phyloP scores from a whole-genome alignment of 202 grass and related monocot genomes.

The Elaeis oleifera region DNA sequence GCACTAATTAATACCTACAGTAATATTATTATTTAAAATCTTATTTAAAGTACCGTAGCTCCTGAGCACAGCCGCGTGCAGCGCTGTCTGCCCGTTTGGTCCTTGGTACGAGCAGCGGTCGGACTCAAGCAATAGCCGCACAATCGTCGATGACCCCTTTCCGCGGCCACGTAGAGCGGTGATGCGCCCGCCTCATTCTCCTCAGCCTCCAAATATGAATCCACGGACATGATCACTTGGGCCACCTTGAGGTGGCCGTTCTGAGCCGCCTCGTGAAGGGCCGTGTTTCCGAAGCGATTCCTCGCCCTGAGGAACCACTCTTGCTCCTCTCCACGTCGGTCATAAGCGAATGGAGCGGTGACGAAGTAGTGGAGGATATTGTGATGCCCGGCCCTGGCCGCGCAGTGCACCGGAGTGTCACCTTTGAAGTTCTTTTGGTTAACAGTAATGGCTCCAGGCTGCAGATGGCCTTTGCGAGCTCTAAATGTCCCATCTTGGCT shows the following conservation, averaged over 20 bases:
- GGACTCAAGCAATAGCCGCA: background rate
- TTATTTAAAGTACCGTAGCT: too few species aligned
- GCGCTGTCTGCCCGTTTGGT: too few species aligned
- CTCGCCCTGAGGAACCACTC: too few species aligned
- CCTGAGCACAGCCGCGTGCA: too few species aligned
- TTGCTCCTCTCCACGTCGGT: too few species aligned
- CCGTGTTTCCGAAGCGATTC: background rate
- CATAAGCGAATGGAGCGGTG: too few species aligned
- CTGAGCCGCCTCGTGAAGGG: background rate
- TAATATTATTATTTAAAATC: too few species aligned
- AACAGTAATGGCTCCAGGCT: slow-evolving; percentile 34
- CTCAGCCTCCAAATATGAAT: background rate
- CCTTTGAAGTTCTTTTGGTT: slow-evolving; percentile 33
- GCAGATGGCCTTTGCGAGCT: slow-evolving; percentile 25
- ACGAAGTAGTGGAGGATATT: slow-evolving; percentile 29
- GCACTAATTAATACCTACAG: too few species aligned
- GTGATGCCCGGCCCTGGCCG: slow-evolving; percentile 35
- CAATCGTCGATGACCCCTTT: background rate
- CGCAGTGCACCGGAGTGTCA: slow-evolving; percentile 50
- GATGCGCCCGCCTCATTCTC: background rate
- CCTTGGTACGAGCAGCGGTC: too few species aligned
- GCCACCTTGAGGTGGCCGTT: background rate
- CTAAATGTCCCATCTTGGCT: slow-evolving; percentile 15
- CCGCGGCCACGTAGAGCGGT: background rate
- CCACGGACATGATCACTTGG: background rate